These are phyloP conservation scores for Annulohypoxylon moriforme DNA, from an alignment of 495 filamentous ascomycete genomes.

Conservation along the genomic window DNA sequence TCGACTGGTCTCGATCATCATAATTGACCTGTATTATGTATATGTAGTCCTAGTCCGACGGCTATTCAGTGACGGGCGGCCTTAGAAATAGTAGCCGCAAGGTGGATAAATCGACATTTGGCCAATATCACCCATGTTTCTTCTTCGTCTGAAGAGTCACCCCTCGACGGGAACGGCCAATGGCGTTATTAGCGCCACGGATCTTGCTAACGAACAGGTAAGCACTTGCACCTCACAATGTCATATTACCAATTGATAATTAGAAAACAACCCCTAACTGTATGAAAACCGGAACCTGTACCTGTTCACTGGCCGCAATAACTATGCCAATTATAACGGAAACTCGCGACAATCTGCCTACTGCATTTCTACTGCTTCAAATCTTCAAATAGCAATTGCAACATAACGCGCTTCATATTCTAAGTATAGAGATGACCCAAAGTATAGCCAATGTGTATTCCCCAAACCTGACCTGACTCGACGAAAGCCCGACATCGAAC, in stretches of 20 bases:
- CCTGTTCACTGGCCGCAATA: neutral
- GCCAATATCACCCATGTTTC: neutral
- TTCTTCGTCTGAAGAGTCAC: slow-evolving; percentile 15
- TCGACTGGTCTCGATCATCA: slow-evolving; percentile 13
- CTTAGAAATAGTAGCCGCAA: neutral
- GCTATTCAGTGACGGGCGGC: neutral
- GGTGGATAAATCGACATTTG: neutral
- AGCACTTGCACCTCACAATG: slow-evolving; percentile 22
- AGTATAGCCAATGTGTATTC: neutral
- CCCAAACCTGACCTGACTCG: neutral
- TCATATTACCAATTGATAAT: slow-evolving; percentile 8
- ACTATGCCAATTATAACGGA: too few species aligned
- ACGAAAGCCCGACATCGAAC: neutral
- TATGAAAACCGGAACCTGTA: neutral
- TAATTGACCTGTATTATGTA: neutral
- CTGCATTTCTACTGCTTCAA: too few species aligned
- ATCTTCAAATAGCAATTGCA: neutral
- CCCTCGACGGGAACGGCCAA: neutral
- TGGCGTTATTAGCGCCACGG: slow-evolving; percentile 1
- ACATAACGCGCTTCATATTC: neutral
- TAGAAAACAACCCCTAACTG: neutral
- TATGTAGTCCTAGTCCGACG: neutral
- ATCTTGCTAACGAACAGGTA: slow-evolving; percentile 15
- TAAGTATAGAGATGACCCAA: neutral
- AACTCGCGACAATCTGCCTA: too few species aligned